phyloP scores from a whole-genome alignment of 495 filamentous ascomycete genomes.

The Podospora sp. region DNA sequence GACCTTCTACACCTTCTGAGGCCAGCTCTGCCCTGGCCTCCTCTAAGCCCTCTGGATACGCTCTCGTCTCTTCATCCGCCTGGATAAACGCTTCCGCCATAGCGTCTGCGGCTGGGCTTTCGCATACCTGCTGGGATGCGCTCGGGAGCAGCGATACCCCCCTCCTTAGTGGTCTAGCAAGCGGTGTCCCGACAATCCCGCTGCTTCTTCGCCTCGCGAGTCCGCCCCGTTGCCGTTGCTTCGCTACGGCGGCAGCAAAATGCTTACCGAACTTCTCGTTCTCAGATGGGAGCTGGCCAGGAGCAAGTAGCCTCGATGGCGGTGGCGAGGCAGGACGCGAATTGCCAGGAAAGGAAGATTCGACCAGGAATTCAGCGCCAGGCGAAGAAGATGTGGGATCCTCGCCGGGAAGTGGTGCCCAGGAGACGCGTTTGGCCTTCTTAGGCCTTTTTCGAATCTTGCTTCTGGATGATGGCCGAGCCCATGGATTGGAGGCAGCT shows the following conservation, averaged over 20 bases:
- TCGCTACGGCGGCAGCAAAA: slow-evolving; percentile 39
- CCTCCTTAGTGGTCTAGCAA: slow-evolving; percentile 1
- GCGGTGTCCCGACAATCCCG: background rate
- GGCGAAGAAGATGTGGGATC: background rate
- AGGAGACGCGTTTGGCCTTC: slow-evolving; percentile 36
- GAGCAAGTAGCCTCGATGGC: slow-evolving; percentile 20
- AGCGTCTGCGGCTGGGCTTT: slow-evolving; percentile 41
- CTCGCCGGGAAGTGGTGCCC: slow-evolving; percentile 28
- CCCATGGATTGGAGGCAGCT: slow-evolving; percentile 35
- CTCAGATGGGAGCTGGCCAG: slow-evolving; percentile 16
- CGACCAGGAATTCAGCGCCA: background rate
- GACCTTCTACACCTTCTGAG: background rate
- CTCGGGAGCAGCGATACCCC: slow-evolving; percentile 39
- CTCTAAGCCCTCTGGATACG: background rate
- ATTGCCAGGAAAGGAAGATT: background rate
- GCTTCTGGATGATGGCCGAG: background rate
- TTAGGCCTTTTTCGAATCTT: slow-evolving; percentile 14
- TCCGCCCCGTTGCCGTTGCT: slow-evolving; percentile 13
- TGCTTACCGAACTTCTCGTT: slow-evolving; percentile 37
- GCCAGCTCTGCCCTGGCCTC: background rate
- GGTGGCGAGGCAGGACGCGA: slow-evolving; percentile 32
- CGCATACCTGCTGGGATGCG: slow-evolving; percentile 41
- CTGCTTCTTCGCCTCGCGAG: background rate
- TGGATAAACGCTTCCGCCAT: slow-evolving; percentile 46
- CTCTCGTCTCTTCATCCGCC: slow-evolving; percentile 20